Evolutionary conservation across 495 filamentous ascomycete species (phyloP).

Genomic region (Echria macrotheca): DNA sequence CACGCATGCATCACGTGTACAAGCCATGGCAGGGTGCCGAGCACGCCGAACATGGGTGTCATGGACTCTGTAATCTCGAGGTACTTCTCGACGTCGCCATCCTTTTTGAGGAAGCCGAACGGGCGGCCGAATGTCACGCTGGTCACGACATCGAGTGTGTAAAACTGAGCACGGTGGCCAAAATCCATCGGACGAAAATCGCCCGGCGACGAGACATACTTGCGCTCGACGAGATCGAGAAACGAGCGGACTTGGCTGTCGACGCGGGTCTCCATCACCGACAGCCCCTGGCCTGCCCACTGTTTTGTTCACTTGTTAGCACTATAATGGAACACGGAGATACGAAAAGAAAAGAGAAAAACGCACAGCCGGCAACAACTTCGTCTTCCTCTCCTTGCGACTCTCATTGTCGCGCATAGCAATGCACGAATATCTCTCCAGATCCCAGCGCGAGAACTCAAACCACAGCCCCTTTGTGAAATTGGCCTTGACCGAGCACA

Average conservation of each 20-base stretch:
- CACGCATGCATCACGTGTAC: conserved; percentile 8
- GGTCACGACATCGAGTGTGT: background rate
- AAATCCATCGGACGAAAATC: conserved; percentile 2
- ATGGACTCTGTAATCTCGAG: conserved; percentile 6
- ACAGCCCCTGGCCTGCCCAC: conserved; percentile 2
- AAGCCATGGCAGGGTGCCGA: conserved; percentile 4
- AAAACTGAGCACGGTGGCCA: conserved; percentile 5
- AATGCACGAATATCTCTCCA: conserved; percentile 6
- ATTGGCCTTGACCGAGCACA: conserved; percentile 5
- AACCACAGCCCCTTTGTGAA: conserved; percentile 9
- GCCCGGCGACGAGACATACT: background rate
- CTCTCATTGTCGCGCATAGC: conserved; percentile 7
- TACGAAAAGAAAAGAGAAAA: background rate
- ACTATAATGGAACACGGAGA: background rate
- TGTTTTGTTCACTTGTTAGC: background rate
- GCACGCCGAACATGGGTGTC: conserved; percentile 4
- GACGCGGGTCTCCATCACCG: conserved; percentile 1
- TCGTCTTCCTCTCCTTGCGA: conserved; percentile 1
- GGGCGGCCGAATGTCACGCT: conserved; percentile 6
- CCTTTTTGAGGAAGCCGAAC: conserved; percentile 1
- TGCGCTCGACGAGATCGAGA: background rate
- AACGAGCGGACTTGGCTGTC: conserved; percentile 8
- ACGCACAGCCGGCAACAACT: background rate
- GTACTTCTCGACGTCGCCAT: conserved; percentile 8
- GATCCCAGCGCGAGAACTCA: conserved; percentile 7